phyloP scores from a whole-genome alignment of 805 yeast genomes.

The Starmerella sp. region DNA sequence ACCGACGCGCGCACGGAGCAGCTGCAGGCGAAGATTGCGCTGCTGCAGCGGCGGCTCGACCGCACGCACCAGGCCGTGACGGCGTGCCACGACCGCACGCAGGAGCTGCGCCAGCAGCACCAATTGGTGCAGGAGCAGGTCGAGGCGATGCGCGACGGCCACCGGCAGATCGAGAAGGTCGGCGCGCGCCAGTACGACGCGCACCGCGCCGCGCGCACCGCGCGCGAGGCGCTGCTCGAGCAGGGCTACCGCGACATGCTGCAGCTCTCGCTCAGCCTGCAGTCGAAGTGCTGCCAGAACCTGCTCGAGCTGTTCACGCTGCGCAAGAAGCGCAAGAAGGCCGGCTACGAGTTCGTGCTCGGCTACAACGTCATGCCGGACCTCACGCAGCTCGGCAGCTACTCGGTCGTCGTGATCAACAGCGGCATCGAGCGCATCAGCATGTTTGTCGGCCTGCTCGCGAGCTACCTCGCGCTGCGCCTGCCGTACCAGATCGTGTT shows the following conservation, averaged over 20 bases:
- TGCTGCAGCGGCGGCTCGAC: conserved; percentile 16
- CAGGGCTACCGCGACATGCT: conserved; percentile 17
- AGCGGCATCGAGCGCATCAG: conserved; percentile 28
- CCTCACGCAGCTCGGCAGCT: conserved; percentile 24
- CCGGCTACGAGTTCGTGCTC: conserved; percentile 25
- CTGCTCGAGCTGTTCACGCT: conserved; percentile 21
- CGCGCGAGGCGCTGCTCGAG: conserved; percentile 15
- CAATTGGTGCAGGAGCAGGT: neutral
- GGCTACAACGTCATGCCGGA: conserved; percentile 28
- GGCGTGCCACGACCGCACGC: conserved; percentile 13
- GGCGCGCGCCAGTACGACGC: neutral
- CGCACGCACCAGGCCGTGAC: conserved; percentile 14
- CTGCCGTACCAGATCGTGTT: conserved; percentile 26
- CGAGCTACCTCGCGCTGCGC: conserved; percentile 27
- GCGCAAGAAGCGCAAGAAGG: conserved; percentile 21
- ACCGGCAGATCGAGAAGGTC: neutral
- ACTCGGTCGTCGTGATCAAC: conserved; percentile 26
- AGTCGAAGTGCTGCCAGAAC: conserved; percentile 20
- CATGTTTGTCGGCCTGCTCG: conserved; percentile 25
- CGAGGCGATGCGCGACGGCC: neutral
- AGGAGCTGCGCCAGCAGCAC: conserved; percentile 12
- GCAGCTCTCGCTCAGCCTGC: conserved; percentile 19
- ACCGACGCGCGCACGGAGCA: conserved; percentile 16
- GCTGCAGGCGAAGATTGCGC: conserved; percentile 15
- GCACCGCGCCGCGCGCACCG: neutral